Evolutionary conservation across 116 monocot species (phyloP), one percentile per base, ranked within the genome.

Genomic region (Trichopus zeylanicus): DNA sequence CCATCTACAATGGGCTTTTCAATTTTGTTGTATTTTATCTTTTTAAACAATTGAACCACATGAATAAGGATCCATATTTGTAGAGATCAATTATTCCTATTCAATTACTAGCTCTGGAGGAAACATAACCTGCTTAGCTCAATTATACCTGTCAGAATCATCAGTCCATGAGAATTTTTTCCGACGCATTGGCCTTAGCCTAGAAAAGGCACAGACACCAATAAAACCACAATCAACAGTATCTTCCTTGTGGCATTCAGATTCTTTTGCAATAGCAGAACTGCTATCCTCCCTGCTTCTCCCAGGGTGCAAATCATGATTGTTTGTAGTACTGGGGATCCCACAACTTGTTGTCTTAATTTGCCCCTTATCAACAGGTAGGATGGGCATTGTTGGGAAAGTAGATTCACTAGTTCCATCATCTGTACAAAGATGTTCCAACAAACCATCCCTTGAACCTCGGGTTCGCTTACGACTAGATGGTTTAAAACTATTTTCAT

Each of bases 161-260:
- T 90, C 78, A 48, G 70, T 81, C 95, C 90, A 95, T 18, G 33
- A 32, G 58, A 79, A 88, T 48, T 66, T 81, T 70, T 60, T 78
- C 19, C 61, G 55, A 29, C 71, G 72, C 46, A 48, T 70, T 15
- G 48, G 67, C 48, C 76, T 94, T 39, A 62, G 26, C 46, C 59
- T 67, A 47, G 73, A 26, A 55, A 52, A 18, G 46, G 46, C 28
- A 67, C 69, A 61, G 26, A 37, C 33, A 71, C 75, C 10, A 25
- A 12, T 42, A 42, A 42, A 42, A 42, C 13, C n/a, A 42, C 42
- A 42, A 42, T 13, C n/a, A n/a, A 4, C 42, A 16, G 42, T 42
- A 42, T 42, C 18, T 42, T 42, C 42, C 8, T 42, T 42, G 13
- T 18, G 16, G 12, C 18, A 18, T 42, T 42, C 42, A 42, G 42